Evolutionary conservation across 805 yeast genomes (phyloP).

Genomic region (Candida vaughaniae): DNA sequence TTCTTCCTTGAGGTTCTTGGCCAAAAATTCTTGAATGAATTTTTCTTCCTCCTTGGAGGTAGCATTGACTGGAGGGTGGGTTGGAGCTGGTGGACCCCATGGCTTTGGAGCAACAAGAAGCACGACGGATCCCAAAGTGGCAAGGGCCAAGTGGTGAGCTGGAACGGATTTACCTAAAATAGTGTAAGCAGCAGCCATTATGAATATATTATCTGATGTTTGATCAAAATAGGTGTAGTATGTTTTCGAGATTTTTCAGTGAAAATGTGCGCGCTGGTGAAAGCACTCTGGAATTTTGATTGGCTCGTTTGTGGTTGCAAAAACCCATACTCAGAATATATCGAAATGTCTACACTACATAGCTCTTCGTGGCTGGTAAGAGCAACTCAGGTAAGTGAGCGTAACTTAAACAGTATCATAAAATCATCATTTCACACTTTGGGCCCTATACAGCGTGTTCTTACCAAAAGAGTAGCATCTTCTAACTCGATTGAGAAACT

Average conservation of each 20-base stretch:
- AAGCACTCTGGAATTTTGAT: constrained; percentile 6
- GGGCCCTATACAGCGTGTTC: too few relatives aligned
- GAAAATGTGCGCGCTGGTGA: too few relatives aligned
- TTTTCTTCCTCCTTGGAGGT: constrained; percentile 85
- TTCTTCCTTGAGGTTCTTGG: constrained; percentile 42
- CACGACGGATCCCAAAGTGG: constrained; percentile 71
- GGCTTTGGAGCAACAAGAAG: constrained; percentile 71
- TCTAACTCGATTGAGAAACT: too few relatives aligned
- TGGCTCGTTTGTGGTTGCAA: constrained; percentile 17
- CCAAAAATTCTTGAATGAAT: constrained; percentile 69
- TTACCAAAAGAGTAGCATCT: too few relatives aligned
- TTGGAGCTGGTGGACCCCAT: constrained; percentile 61
- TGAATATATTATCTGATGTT: constrained; percentile 5
- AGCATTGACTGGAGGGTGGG: constrained; percentile 70
- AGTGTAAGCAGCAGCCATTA: constrained; percentile 81
- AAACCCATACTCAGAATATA: too few relatives aligned
- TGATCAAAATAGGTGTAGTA: too few relatives aligned
- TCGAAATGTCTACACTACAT: too few relatives aligned
- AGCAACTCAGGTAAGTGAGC: too few relatives aligned
- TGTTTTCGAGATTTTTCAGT: neutral
- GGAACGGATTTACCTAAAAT: constrained; percentile 83
- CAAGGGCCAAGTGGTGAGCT: constrained; percentile 80
- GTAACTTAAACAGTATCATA: too few relatives aligned
- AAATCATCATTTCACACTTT: too few relatives aligned
- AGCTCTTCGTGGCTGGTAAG: too few relatives aligned